Evolutionary conservation across 768 basidiomycete genomes (phyloP), one percentile per base, ranked within the genome.

Genomic region (Leccinellum rugosiceps): DNA sequence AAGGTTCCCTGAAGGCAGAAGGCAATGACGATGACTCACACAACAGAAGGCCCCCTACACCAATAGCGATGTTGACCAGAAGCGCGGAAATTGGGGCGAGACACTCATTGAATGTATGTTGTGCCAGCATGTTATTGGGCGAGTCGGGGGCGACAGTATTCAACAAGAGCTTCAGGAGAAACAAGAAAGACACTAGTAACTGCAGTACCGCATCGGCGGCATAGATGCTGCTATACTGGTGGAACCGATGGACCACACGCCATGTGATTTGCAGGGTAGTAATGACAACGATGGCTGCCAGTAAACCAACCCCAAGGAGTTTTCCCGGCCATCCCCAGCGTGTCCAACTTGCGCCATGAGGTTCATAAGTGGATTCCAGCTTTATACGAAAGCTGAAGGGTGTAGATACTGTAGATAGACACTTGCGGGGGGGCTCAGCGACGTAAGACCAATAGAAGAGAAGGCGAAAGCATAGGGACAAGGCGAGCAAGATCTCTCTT

Each of bases 381-480:
- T 41, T 41, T 23, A 32, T 19, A 30, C 64, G 54, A 54, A 66
- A 64, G 9, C 17, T 41, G n/a, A 41, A 19, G 38, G 35, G 25
- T 62, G 61, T 19, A 56, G 68, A 17, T 59, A 65, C 56, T 80
- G 82, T 43, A 45, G 54, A 58, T 15, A 50, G 30, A 23, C 45
- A 52, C 49, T 55, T 58, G 72, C 77, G 32, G n/a, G 87, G 85
- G 50, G 84, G 78, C 56, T 77, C 76, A 15, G 82, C 79, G 43
- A 86, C 84, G 58, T 85, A 81, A 38, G 72, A 72, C 90, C 90
- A 92, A 59, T 84, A 84, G 65, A 84, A 90, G 15, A 90, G 65
- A 64, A 83, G 83, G 35, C 85, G 79, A 44, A 83, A 72, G 5
- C 84, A 84, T 44, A 80, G 67, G 10, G 87, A 81, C 21, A 88